Conservation (phyloP, 192 early-diverging fungal genomes). For the Chytriomyces confervae region DNA sequence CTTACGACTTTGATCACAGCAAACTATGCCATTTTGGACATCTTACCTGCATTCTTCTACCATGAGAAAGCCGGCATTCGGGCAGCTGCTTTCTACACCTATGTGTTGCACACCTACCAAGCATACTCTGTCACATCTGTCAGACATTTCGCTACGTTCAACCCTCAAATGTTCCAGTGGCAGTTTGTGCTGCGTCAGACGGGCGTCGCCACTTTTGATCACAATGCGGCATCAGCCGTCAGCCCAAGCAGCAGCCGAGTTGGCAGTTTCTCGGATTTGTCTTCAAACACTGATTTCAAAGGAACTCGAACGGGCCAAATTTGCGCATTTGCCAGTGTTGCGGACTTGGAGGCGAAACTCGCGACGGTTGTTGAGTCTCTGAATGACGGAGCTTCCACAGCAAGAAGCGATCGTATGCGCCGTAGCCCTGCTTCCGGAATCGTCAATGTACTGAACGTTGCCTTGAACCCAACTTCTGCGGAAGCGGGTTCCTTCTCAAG, state of each 20-base stretch:
- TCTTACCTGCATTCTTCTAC: constrained; percentile 92
- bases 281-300: constrained; percentile 58
- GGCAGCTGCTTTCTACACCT: constrained; percentile 92
- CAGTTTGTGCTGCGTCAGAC: constrained; percentile 56
- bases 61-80: constrained; percentile 75
- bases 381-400: constrained; percentile 22
- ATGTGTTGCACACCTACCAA: constrained; percentile 96
- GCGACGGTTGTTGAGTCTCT: constrained; percentile 66
- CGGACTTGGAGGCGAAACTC: constrained; percentile 72
- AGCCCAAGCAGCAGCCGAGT: constrained; percentile 61
- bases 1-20: constrained; percentile 77
- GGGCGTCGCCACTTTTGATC: constrained; percentile 32
- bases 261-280: constrained; percentile 81
- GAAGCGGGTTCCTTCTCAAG: constrained; percentile 70
- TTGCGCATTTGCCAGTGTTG: constrained; percentile 72
- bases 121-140: constrained; percentile 92
- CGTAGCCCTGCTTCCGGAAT: constrained; percentile 42
- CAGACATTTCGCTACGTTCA: constrained; percentile 46
- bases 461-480: constrained; percentile 51
- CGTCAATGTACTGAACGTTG: constrained; percentile 87
- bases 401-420: neutral
- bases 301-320: constrained; percentile 87
- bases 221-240: constrained; percentile 5
- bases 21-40: constrained; percentile 94
- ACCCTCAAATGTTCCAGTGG: constrained; percentile 55